Evolutionary conservation across 78 protist species (phyloP).

Genomic region (Dictyostelium capitatum): DNA sequence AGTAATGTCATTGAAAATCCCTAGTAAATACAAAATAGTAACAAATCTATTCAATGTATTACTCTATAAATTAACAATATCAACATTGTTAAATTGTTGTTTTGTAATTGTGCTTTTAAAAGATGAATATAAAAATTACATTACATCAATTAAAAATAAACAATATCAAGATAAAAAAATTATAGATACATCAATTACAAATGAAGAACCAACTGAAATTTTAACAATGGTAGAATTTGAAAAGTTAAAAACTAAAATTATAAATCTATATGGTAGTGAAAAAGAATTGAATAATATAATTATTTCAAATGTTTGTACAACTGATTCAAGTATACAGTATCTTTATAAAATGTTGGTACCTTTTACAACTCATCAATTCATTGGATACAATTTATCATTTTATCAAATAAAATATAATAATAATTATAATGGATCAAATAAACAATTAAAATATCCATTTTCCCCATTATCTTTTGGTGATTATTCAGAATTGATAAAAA

Average conservation of each 20-base stretch:
- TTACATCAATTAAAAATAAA: no score
- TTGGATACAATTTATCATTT: background rate
- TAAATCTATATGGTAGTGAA: background rate
- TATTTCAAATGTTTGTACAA: background rate
- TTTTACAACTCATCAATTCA: background rate
- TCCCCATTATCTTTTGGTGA: constrained; percentile 13
- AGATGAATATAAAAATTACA: no score
- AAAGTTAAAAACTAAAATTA: background rate
- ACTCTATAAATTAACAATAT: no score
- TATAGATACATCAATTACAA: background rate
- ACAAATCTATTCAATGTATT: no score
- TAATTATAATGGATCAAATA: background rate
- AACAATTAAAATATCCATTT: background rate
- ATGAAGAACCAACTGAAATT: background rate
- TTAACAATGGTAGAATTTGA: background rate
- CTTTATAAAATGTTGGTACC: constrained; percentile 1
- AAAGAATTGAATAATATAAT: background rate
- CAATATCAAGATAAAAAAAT: no score
- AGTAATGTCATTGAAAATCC: no score
- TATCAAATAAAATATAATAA: constrained; percentile 1
- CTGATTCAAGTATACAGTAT: background rate
- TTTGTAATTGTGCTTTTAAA: no score
- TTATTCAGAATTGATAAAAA: background rate
- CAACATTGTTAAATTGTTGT: no score
- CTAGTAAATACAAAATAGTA: no score